These are phyloP conservation scores for Colletotrichum agaves DNA, from an alignment of 2,329 filamentous ascomycete species.

Conservation along the genomic window DNA sequence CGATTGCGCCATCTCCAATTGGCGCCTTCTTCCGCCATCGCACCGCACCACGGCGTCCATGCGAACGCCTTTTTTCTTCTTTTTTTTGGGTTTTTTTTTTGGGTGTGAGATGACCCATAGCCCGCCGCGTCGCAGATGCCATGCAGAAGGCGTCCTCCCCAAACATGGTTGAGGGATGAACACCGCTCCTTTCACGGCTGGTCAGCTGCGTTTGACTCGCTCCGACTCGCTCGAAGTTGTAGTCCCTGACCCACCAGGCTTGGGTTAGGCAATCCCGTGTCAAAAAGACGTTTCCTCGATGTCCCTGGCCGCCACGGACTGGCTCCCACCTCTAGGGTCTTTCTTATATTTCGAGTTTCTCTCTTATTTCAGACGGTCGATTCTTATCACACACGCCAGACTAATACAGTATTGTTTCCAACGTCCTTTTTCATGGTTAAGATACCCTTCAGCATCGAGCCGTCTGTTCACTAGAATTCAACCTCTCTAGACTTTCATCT, in stretches of 20 bases:
- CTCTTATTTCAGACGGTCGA: not conserved
- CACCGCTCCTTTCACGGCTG: constrained; percentile 33
- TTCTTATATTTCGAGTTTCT: constrained; percentile 17
- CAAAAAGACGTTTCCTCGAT: constrained; percentile 38
- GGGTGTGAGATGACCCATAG: constrained; percentile 28
- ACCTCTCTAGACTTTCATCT: not conserved
- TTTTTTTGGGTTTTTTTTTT: too few relatives aligned
- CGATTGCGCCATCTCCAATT: constrained; percentile 35
- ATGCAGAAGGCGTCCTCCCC: constrained; percentile 15
- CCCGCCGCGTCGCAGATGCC: not conserved
- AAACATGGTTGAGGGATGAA: constrained; percentile 35
- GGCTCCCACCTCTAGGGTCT: constrained; percentile 5
- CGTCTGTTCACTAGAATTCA: too few relatives aligned
- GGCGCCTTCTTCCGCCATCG: constrained; percentile 15
- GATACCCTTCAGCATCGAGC: not conserved
- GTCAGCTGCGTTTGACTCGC: constrained; percentile 38
- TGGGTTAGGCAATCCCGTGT: constrained; percentile 38
- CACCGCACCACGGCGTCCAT: constrained; percentile 11
- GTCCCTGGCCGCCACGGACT: constrained; percentile 17
- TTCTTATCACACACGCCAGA: not conserved
- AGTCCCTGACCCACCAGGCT: constrained; percentile 36
- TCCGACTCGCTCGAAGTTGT: constrained; percentile 34
- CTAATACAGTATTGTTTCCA: not conserved
- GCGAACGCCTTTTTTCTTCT: constrained; percentile 32
- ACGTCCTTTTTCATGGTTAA: not conserved